phyloP scores from a whole-genome alignment of 1,139 yeast species.

The Geotrichum restrictum region DNA sequence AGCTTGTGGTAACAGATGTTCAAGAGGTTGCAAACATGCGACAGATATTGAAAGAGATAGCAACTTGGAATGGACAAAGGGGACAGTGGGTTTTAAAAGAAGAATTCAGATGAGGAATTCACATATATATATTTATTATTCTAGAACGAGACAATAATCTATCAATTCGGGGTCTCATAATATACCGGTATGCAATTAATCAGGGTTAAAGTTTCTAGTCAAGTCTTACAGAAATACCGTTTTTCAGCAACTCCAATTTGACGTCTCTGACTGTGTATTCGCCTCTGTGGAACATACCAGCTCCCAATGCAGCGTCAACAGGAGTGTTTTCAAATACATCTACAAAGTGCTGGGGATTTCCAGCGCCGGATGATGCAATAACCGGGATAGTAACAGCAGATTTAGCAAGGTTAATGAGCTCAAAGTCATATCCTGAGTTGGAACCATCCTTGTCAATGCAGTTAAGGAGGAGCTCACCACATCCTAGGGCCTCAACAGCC shows the following conservation, averaged over 20 bases:
- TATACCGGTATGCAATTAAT: not conserved
- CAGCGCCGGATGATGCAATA: constrained; percentile 97
- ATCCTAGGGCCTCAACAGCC: constrained; percentile 92
- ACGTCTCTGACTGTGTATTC: constrained; percentile 86
- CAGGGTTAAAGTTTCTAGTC: constrained; percentile 5
- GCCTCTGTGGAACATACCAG: constrained; percentile 94
- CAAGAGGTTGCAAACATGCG: constrained; percentile 61
- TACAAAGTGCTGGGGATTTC: constrained; percentile 80
- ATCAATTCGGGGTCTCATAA: not conserved
- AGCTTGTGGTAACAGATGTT: constrained; percentile 48
- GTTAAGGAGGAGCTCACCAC: constrained; percentile 87
- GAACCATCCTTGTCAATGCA: constrained; percentile 97
- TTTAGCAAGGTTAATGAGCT: constrained; percentile 73
- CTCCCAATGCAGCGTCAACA: constrained; percentile 96
- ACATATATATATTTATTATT: not conserved
- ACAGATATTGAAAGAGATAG: constrained; percentile 64
- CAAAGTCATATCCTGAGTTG: constrained; percentile 86
- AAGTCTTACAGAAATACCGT: constrained; percentile 17
- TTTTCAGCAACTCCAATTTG: constrained; percentile 43
- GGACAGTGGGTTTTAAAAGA: constrained; percentile 65
- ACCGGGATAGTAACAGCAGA: constrained; percentile 78
- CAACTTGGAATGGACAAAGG: constrained; percentile 56
- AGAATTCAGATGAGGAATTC: constrained; percentile 42
- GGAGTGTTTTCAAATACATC: constrained; percentile 78
- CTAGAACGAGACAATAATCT: not conserved